Evolutionary conservation across 352 stramenopile genomes (phyloP), one percentile per base, ranked within the genome.

Genomic region (Phytophthora pinifolia): DNA sequence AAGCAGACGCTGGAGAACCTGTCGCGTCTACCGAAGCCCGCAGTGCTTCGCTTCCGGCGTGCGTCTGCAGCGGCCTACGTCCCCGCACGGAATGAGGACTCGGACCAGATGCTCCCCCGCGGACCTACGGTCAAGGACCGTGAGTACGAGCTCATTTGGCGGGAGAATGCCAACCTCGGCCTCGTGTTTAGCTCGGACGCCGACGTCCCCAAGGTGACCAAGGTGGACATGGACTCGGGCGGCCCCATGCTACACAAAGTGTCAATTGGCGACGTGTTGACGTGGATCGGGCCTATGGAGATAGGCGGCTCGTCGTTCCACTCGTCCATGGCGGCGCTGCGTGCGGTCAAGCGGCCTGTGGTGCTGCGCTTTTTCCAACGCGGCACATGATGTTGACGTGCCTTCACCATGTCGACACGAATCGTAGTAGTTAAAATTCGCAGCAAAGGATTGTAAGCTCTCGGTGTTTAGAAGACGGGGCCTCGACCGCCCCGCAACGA

Each of bases 61-160:
- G 67, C 72, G 10, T 75, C 70, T 10, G 61, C 76, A 3, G 62
- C 74, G 6, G 47, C 61, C 0, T 62, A 67, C 46, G 70, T 64
- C 60, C 35, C 62, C n/a, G 15, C 47, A 30, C 67, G 70, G 3
- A 52, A 41, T 0, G 75, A 88, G 1, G 75, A 89, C 1, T 61
- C 51, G 7, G 76, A 89, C 46, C 65, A 76, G 29, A 37, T 57
- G 10, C 50, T 89, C 22, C 75, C 74, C 7, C 79, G 79, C 20
- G 79, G 77, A 7, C 78, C 76, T n/a, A 18, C 63, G 4, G 53
- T 92, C 32, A 83, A 80, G 15, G 79, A 90, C 27, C 61, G 71
- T 18, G 83, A 93, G 58, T 95, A 90, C 57, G 85, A 92, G 43
- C 70, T 93, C 14, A 79, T 93, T 35, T 95, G 85, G 85, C 69